A percentile compares a stretch with the other conserved stretches of the same genome.
These are phyloP conservation scores for Neurospora sp. DNA, from an alignment of 495 filamentous ascomycete genomes.

Conservation along the genomic window DNA sequence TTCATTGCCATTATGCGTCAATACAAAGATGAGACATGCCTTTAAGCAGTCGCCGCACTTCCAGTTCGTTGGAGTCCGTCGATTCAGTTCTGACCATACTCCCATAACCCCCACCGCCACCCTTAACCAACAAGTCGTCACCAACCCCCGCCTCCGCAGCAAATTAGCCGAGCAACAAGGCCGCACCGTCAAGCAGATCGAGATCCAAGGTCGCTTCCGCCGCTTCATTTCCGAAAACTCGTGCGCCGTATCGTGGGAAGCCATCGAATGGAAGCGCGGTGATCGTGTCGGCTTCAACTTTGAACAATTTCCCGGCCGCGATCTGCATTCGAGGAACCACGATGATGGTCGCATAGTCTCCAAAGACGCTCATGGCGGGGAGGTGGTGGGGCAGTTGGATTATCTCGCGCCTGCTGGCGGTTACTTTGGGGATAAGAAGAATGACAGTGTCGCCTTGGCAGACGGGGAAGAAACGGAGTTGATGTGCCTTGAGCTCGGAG, in stretches of 20 bases:
- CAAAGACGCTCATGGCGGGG: conserved; percentile 21
- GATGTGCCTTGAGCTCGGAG: conserved; percentile 22
- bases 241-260: conserved; percentile 9
- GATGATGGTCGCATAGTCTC: conserved; percentile 15
- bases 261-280: conserved; percentile 12
- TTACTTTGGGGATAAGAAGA: background rate
- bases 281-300: conserved; percentile 14
- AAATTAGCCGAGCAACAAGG: conserved; percentile 15
- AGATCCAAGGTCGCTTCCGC: conserved; percentile 18
- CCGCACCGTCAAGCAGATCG: conserved; percentile 13
- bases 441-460: conserved; percentile 2
- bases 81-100: background rate
- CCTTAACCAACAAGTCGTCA: background rate
- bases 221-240: conserved; percentile 15
- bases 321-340: conserved; percentile 13
- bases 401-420: conserved; percentile 7
- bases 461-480: conserved; percentile 18
- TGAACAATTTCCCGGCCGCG: conserved; percentile 8
- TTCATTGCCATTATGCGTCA: conserved; percentile 15
- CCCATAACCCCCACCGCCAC: background rate
- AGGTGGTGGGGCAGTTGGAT: conserved; percentile 23
- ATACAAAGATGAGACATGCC: conserved; percentile 11
- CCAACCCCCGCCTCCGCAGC: background rate
- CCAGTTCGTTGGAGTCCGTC: conserved; percentile 9
- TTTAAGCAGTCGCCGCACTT: conserved; percentile 17